Base-by-base conservation (phyloP, 805 yeast species). In the Lachancea waltii region DNA sequence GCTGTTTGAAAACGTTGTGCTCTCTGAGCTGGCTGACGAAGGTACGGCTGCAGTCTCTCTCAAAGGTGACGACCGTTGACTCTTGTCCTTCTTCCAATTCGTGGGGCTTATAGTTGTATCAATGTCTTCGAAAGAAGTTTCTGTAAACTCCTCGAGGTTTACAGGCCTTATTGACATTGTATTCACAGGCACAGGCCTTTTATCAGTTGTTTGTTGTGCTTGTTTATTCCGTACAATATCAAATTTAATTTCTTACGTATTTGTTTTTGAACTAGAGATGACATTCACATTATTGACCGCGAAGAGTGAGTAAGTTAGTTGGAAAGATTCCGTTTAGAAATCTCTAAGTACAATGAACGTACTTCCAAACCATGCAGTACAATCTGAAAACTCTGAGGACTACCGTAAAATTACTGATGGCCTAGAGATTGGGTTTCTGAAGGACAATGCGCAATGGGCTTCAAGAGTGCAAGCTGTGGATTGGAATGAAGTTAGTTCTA, bases 401-500 rank as follows among this genome's bases (percentile, higher is more conserved):
- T n/a, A 22, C 18, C 17, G 22, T 8, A 33, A 49, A 42, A 44
- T 45, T 3, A 33, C 53, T 11, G 38, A 30, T 10, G 42, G 26
- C 7, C 35, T 59, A 13, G 63, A 59, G 26, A 38, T 52, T 2
- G 45, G 49, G 14, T 58, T 59, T 36, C 34, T 58, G 14, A 48
- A 45, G 30, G 62, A 57, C 16, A 59, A 59, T 36, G 35, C 41
- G 9, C 47, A 37, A 10, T 42, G 58, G 33, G 56, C 51, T 2
- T 35, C 36, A 2, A 43, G 53, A 0, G 58, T 54, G 20, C 37
- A 33, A 4, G 36, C 38, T 18, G 48, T 58, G 7, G 40, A 49
- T 8, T 56, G 60, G 61, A 38, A 62, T 35, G 60, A 70, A 43
- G 54, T 70, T 10, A 35, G 41, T 9, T 53, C 64, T 13, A 65